Base-by-base conservation (phyloP, 441 rosid genomes). In the Gossypium davidsonii region DNA sequence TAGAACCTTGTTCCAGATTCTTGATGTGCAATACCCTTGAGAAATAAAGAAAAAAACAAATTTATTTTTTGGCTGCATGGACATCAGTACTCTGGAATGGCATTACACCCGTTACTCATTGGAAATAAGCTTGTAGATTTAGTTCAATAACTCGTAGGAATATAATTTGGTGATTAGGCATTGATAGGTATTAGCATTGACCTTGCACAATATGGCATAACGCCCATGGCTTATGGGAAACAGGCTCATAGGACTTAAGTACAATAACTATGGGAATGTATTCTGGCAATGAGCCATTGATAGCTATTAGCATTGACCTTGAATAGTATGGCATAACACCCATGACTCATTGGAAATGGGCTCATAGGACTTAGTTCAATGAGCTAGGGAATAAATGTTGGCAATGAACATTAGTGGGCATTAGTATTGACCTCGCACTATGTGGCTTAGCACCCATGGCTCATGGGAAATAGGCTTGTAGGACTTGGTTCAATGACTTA, bases 21-120 rank as follows among this genome's bases (percentile, higher is more conserved):
- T 63, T 18, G 52, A 10, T 26, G 21, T 64, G 51, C 52, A 65
- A 20, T 10, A 14, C 17, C 34, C 28, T 42, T 44, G 31, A 44
- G 69, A 65, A 65, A 65, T 65, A 17, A 12, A 65, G 53, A 65
- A 34, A 21, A 63, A 64, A 64, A 26, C 69, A 64, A 64, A 42
- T 20, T 64, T 20, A 39, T 64, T 20, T 12, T 20, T 65, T 42
- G 26, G 68, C 49, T 39, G 18, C 70, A 66, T 66, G 11, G 18
- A 12, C 20, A 12, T 11, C 15, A 12, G 70, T 46, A 66, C n/a
- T 12, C 37, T 44, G 31, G 12, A 39, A 65, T 46, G 1, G 58
- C 20, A 53, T 53, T 15, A 53, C 58, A 53, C 21, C 58, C 12
- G 17, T 53, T 20, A 17, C 58, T 53, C 23, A 7, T 17, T 20